Evolutionary conservation across 2,329 filamentous ascomycete genomes (phyloP).

Genomic region (Ophiostoma piceae): DNA sequence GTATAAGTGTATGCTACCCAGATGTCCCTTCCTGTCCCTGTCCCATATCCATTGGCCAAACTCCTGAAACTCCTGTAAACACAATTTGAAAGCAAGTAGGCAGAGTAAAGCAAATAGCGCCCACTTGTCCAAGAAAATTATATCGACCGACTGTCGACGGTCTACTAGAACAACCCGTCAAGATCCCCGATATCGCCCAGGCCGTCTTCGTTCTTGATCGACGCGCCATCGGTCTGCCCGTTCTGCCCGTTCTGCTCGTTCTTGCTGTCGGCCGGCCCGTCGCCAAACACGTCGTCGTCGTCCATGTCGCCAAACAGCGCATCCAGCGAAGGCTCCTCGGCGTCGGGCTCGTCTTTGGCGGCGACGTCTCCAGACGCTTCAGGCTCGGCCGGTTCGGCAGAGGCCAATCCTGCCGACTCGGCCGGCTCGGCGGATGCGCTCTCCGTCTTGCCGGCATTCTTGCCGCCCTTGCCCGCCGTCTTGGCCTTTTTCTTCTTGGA

Average conservation of each 20-base stretch:
- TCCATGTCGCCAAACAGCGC: conserved; percentile 23
- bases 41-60: neutral
- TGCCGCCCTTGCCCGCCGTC: neutral
- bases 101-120: neutral
- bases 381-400: no score
- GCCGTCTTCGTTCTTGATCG: neutral
- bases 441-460: neutral
- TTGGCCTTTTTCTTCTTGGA: conserved; percentile 16
- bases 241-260: neutral
- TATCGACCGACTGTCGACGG: neutral
- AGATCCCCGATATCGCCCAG: neutral
- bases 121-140: neutral
- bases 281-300: conserved; percentile 7
- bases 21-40: neutral
- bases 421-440: neutral
- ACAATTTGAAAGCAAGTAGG: no score
- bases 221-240: neutral
- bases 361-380: neutral
- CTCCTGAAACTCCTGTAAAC: neutral
- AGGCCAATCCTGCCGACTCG: neutral
- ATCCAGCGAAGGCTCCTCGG: conserved; percentile 22
- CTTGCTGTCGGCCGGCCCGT: neutral
- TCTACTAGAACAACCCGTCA: neutral
- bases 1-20: neutral
- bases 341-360: conserved; percentile 20